Conservation (phyloP, 2,329 filamentous ascomycete species). For the Alternaria metachromatica region DNA sequence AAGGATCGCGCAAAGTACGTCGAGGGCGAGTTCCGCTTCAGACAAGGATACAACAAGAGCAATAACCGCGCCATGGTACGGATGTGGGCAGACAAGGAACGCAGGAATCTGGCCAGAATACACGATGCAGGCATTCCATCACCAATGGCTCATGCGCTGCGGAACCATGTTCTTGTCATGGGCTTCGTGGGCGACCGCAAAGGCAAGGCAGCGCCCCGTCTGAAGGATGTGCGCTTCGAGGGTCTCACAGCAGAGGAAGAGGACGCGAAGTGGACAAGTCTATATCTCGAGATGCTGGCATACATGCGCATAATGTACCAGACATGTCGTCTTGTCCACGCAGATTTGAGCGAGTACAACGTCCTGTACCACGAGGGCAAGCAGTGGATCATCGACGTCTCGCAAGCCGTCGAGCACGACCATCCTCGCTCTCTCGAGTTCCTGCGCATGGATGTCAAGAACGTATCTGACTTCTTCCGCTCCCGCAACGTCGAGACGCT, state of each 20-base stretch:
- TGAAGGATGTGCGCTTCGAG: slow-evolving; percentile 82
- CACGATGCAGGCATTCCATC: slow-evolving; percentile 85
- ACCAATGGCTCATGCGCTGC: slow-evolving; percentile 86
- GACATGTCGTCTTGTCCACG: slow-evolving; percentile 88
- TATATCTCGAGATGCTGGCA: slow-evolving; percentile 84
- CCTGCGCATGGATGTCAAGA: slow-evolving; percentile 97
- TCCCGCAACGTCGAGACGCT: slow-evolving; percentile 83
- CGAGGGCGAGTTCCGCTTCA: slow-evolving; percentile 90
- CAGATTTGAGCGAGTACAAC: slow-evolving; percentile 98
- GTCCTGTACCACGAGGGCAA: slow-evolving; percentile 83
- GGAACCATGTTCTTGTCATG: slow-evolving; percentile 96
- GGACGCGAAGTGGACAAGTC: slow-evolving; percentile 73
- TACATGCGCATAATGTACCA: slow-evolving; percentile 96
- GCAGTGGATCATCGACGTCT: slow-evolving; percentile 96
- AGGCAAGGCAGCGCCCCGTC: slow-evolving; percentile 84
- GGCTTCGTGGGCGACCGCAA: slow-evolving; percentile 86
- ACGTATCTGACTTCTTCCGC: slow-evolving; percentile 90
- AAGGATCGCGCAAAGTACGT: slow-evolving; percentile 98
- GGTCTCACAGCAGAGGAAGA: slow-evolving; percentile 63
- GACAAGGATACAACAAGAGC: slow-evolving; percentile 88
- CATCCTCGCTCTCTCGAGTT: slow-evolving; percentile 93
- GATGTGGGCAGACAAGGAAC: slow-evolving; percentile 98
- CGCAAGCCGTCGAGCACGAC: slow-evolving; percentile 95
- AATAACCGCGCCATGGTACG: slow-evolving; percentile 98
- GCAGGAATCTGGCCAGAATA: slow-evolving; percentile 87